Conservation (phyloP, 192 early-diverging fungal genomes). For the Radiomyces spectabilis region DNA sequence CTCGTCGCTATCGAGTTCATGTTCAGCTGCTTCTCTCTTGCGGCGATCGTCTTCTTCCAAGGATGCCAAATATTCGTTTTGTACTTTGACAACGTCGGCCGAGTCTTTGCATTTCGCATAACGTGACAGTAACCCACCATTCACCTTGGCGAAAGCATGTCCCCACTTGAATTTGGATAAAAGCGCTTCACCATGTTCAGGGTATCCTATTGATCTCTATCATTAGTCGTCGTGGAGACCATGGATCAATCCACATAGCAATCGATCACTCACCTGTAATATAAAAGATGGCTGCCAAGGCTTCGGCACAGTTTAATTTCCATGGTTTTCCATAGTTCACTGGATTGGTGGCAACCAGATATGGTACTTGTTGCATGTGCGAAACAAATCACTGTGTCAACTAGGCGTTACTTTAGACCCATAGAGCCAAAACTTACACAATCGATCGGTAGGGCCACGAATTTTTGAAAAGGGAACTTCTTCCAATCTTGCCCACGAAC, state of each 20-base stretch:
- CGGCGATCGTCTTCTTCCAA: conserved; percentile 56
- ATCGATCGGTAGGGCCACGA: conserved; percentile 73
- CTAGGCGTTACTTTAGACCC: background rate
- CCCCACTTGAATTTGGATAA: conserved; percentile 94
- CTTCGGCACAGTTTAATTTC: conserved; percentile 97
- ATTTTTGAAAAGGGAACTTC: conserved; percentile 94
- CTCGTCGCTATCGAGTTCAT: conserved; percentile 18
- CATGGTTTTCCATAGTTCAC: conserved; percentile 97
- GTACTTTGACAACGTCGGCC: conserved; percentile 61
- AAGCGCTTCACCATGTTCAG: conserved; percentile 60
- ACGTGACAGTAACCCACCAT: conserved; percentile 66
- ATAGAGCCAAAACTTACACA: conserved; percentile 50
- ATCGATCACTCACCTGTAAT: too few relatives aligned
- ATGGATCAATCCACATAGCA: too few relatives aligned
- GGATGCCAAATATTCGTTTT: conserved; percentile 74
- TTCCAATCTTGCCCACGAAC: conserved; percentile 91
- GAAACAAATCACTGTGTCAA: background rate
- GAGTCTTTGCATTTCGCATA: conserved; percentile 76
- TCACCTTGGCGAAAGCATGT: conserved; percentile 85
- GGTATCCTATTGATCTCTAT: conserved; percentile 27
- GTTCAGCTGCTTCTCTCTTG: conserved; percentile 17
- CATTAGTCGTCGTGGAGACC: too few relatives aligned
- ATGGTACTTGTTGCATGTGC: conserved; percentile 65
- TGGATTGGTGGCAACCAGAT: conserved; percentile 91
- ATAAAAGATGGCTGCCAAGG: conserved; percentile 89